Base-by-base conservation (phyloP, 495 filamentous ascomycete genomes). In the Usnea hakonensis region DNA sequence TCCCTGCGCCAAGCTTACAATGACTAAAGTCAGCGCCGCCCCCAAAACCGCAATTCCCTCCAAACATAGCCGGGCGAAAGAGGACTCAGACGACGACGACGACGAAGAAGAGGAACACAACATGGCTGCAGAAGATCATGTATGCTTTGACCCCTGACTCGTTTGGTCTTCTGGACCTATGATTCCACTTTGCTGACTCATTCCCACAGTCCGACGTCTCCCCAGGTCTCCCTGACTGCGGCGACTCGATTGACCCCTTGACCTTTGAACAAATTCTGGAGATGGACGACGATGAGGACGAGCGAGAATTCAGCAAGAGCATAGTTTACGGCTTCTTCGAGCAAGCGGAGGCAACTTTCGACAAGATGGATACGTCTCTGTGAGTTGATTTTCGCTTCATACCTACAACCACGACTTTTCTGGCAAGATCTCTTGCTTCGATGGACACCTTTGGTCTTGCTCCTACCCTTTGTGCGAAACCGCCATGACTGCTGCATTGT, bases 191-290 rank as follows among this genome's bases (percentile, higher is more conserved):
- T 54, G 58, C 61, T 58, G 26, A 59, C 56, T 35, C 19, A 13
- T 14, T 44, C 23, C 17, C 3, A 17, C 48, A 81, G 74, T 73
- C 73, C 64, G 79, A 82, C 65, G 69, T 74, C 55, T 79, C 77
- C 14, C 74, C 75, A 57, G 73, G 71, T 30, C 72, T 83, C 13
- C 71, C 75, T 23, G 82, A 85, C 32, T 78, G 78, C 62, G 83
- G 83, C 50, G 90, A 95, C 64, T 78, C 78, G 66, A 87, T 98
- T 71, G 94, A 98, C 71, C 72, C 75, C 30, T 68, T 72, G 55
- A 94, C 90, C 61, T 98, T 98, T 64, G 86, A 89, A 62, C 94
- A 98, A 75, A 96, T 98, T 72, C 83, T 97, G 48, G 91, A 96
- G 75, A 95, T 96, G 91, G 91, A 96, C 70, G 91, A 96, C 48